Conservation (phyloP, 2,329 filamentous ascomycete genomes). For the Periconia sp. region DNA sequence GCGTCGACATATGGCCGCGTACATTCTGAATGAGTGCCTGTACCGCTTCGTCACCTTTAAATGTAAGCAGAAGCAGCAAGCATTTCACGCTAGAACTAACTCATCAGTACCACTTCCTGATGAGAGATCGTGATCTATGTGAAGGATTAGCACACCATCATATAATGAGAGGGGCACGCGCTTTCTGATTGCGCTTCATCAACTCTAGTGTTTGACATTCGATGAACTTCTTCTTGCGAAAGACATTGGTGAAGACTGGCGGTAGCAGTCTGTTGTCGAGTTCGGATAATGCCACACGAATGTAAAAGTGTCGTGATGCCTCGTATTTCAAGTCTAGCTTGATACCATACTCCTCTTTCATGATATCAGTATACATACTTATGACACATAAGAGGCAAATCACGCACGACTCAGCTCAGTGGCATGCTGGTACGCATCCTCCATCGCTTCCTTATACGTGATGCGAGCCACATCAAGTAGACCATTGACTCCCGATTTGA, state of each 20-base stretch:
- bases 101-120: constrained; percentile 82
- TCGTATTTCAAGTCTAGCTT: constrained; percentile 76
- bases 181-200: constrained; percentile 72
- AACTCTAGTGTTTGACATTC: constrained; percentile 89
- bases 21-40: constrained; percentile 74
- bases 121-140: constrained; percentile 76
- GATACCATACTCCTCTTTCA: constrained; percentile 60
- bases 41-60: constrained; percentile 68
- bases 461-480: constrained; percentile 87
- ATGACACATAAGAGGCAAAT: neutral
- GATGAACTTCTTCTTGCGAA: constrained; percentile 73
- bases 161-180: too few relatives aligned
- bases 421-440: constrained; percentile 76
- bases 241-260: constrained; percentile 76
- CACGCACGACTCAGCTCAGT: constrained; percentile 67
- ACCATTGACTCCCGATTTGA: constrained; percentile 84
- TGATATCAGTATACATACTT: constrained; percentile 16
- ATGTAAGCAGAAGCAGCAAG: neutral
- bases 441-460: constrained; percentile 86
- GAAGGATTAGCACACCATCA: constrained; percentile 51
- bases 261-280: constrained; percentile 68
- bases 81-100: constrained; percentile 39
- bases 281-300: constrained; percentile 68
- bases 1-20: constrained; percentile 70
- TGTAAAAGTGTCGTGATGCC: constrained; percentile 77